These are phyloP conservation scores for Phanerochaete carnosa DNA, from an alignment of 768 basidiomycete genomes.

Conservation along the genomic window DNA sequence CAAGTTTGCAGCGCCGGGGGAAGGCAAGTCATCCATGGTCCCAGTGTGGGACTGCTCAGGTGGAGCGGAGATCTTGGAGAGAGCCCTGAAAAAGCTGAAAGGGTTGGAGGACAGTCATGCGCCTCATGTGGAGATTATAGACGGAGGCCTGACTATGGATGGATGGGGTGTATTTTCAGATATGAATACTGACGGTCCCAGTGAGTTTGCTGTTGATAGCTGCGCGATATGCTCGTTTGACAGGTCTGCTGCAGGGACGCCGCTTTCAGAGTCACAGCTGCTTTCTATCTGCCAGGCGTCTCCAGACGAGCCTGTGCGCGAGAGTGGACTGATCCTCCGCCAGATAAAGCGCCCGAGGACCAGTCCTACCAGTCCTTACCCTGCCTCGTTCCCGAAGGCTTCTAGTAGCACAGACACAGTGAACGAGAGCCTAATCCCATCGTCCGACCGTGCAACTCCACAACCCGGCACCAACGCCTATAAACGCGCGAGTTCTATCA, in stretches of 20 bases:
- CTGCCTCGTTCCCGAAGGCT: slow-evolving; percentile 15
- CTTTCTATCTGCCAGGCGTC: slow-evolving; percentile 81
- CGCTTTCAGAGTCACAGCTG: slow-evolving; percentile 79
- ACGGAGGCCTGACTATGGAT: slow-evolving; percentile 77
- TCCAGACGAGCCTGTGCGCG: slow-evolving; percentile 73
- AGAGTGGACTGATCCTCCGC: slow-evolving; percentile 75
- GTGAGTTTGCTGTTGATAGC: slow-evolving; percentile 32
- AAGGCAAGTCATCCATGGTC: slow-evolving; percentile 62
- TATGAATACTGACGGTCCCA: slow-evolving; percentile 45
- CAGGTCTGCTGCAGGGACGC: slow-evolving; percentile 47
- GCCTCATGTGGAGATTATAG: slow-evolving; percentile 62
- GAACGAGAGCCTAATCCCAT: slow-evolving; percentile 12
- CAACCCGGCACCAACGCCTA: slow-evolving; percentile 40
- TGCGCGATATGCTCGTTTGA: not conserved
- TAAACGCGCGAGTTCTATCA: slow-evolving; percentile 93
- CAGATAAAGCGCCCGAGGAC: slow-evolving; percentile 42
- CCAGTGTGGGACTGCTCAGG: slow-evolving; percentile 78
- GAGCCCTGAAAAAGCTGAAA: slow-evolving; percentile 86
- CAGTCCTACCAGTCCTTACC: slow-evolving; percentile 29
- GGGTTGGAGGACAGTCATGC: slow-evolving; percentile 31
- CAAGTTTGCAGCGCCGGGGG: slow-evolving; percentile 85
- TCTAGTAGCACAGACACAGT: slow-evolving; percentile 6
- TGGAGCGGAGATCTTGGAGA: slow-evolving; percentile 84
- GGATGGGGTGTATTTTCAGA: slow-evolving; percentile 88
- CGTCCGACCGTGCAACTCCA: not conserved